These are phyloP conservation scores for Quercus gilva DNA, from an alignment of 306 rosid species.

Conservation along the genomic window DNA sequence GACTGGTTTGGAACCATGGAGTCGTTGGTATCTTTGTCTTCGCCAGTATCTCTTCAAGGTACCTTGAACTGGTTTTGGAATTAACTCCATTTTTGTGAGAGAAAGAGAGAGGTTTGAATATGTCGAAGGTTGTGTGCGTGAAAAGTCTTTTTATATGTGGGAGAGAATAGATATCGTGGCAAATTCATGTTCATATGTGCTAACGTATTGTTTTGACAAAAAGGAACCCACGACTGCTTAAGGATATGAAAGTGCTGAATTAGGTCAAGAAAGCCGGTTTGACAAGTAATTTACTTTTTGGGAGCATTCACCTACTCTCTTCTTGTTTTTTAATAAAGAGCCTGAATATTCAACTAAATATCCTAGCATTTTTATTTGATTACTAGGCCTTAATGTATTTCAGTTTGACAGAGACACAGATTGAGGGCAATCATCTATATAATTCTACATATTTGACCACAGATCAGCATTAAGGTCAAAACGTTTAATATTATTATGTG, in stretches of 20 bases:
- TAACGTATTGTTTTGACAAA: no score
- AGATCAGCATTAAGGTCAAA: not conserved
- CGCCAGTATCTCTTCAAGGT: conserved; percentile 32
- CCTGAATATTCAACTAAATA: no score
- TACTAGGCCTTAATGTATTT: no score
- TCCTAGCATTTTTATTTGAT: no score
- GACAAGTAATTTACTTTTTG: no score
- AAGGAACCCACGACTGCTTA: no score
- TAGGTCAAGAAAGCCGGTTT: conserved; percentile 1
- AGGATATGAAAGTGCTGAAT: not conserved
- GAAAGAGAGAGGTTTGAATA: not conserved
- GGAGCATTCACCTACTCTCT: no score
- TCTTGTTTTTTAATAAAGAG: no score
- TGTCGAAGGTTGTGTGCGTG: not conserved
- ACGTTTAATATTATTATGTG: not conserved
- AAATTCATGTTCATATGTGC: not conserved
- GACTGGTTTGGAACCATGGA: conserved; percentile 1
- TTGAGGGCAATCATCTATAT: no score
- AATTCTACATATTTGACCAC: not conserved
- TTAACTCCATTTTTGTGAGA: conserved; percentile 33
- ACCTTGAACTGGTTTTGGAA: conserved; percentile 28
- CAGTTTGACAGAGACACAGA: no score
- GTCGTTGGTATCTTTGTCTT: conserved; percentile 37
- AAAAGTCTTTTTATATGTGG: not conserved
- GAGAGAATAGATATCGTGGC: no score